Evolutionary conservation across 176 grass and related monocot genomes (phyloP), one percentile per base, ranked within the genome.

Genomic region (Rhipidocladum racemiflorum): DNA sequence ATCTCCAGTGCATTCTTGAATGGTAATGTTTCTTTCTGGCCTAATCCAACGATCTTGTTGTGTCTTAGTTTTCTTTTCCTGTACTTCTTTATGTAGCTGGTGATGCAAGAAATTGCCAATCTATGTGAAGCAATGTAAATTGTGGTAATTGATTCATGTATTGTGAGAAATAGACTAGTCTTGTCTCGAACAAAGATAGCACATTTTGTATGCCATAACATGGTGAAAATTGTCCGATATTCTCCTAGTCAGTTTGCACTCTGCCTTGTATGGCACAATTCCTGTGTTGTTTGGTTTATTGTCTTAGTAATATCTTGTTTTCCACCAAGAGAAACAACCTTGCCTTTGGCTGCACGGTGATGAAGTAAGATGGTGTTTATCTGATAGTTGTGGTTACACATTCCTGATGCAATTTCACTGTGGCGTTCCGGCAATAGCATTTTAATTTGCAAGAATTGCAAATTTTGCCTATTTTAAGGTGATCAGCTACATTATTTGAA

Each of bases 1-100:
- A 99, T 82, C 91, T 99, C 29, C 96, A 99, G 43, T 99, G 96
- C 75, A 91, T 99, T 86, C 88, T 98, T 79, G 96, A 95, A 85
- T 98, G 96, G 96, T 98, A 93, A 67, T 38, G 7, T 50, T 65
- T 71, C 21, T 32, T 70, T 21, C 3, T 28, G 35, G 25, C 36
- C 16, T 78, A 49, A 43, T 61, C 16, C 5, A 29, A 43, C n/a
- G 9, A 43, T 68, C 56, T 49, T 49, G 5, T 38, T 29, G 17
- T 68, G 18, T 79, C 15, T 6, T 45, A 40, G n/a, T 61, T 70
- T 48, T 62, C 27, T 70, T 30, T 23, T 44, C 46, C 17, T 24
- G n/a, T 40, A 56, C 16, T 53, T 53, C 16, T 20, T 51, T 51
- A 11, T 21, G 70, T 46, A 73, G 0, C 28, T 51, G 70, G 17